Evolutionary conservation across 2,329 filamentous ascomycete species (phyloP), one percentile per base, ranked within the genome.

Genomic region (Aspergillus arachidicola): DNA sequence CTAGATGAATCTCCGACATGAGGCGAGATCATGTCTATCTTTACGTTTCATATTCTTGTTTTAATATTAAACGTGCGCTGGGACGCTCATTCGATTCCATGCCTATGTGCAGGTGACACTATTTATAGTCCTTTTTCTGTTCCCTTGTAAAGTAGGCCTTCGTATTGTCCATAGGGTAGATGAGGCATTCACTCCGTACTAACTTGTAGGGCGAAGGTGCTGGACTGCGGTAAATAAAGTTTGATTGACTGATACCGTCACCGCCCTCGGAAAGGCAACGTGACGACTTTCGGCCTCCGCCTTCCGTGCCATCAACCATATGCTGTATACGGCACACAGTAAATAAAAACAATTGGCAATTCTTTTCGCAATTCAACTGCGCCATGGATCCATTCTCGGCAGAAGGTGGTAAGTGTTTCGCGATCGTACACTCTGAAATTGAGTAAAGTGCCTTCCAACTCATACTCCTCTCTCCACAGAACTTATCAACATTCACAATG

Each of bases 401-500:
- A 68, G 87, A 89, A 79, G 86, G 86, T 79, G 85, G 85, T 86
- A 77, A 68, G 78, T 63, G 26, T 16, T 5, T 9, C 19, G 41
- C 46, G 28, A 14, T 19, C 38, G 38, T 41, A 6, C 36, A 56
- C 57, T 16, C 21, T 34, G 59, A 21, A 55, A 19, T 28, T 19
- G 51, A 38, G 32, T n/a, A 19, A 30, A 43, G 26, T 11, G 54
- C 16, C 55, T 56, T 16, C 21, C 55, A 54, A 60, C 61, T 64
- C 30, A 66, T 28, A 57, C 45, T n/a, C 59, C 51, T 66, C 69
- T 73, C 68, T 71, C 41, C 43, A 26, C 73, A 87, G 87, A 89
- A 79, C 86, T 89, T 72, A 84, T 89, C 74, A 89, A 87, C 81
- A 86, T 89, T 75, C 86, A 88, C 81, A 88, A 85, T 73, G 85